phyloP scores from a whole-genome alignment of 306 rosid genomes.

The Clitoria ternatea region DNA sequence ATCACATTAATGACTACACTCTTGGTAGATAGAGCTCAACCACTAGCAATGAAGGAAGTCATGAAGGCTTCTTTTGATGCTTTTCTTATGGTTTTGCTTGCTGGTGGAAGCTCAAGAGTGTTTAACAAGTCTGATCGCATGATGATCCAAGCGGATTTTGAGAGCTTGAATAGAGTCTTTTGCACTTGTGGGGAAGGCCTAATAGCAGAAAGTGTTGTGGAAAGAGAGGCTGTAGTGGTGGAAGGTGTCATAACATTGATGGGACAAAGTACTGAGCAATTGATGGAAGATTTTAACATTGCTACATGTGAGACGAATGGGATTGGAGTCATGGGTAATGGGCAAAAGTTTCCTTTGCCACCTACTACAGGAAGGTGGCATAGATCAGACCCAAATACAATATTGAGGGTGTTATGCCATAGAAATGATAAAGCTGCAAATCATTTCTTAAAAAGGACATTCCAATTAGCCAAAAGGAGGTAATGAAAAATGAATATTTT shows the following conservation, averaged over 20 bases:
- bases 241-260: conserved; percentile 71
- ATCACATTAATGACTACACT: conserved; percentile 64
- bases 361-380: conserved; percentile 93
- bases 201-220: conserved; percentile 63
- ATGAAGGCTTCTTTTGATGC: conserved; percentile 89
- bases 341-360: conserved; percentile 76
- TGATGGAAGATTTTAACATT: conserved; percentile 80
- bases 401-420: conserved; percentile 80
- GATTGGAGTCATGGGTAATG: conserved; percentile 54
- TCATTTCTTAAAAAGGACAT: conserved; percentile 72
- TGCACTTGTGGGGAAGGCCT: conserved; percentile 80
- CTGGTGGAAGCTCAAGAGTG: conserved; percentile 75
- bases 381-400: conserved; percentile 81
- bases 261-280: conserved; percentile 70
- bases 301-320: conserved; percentile 73
- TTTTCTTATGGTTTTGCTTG: conserved; percentile 82
- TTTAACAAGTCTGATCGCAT: conserved; percentile 51
- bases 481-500: conserved; percentile 18
- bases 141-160: conserved; percentile 73
- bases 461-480: conserved; percentile 81
- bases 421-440: conserved; percentile 75
- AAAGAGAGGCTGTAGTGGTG: conserved; percentile 66
- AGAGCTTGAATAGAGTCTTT: conserved; percentile 61
- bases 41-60: conserved; percentile 77
- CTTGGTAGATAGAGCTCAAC: conserved; percentile 66